These are phyloP conservation scores for Coemansia sp. DNA, from an alignment of 192 early-diverging fungal species.

Conservation along the genomic window DNA sequence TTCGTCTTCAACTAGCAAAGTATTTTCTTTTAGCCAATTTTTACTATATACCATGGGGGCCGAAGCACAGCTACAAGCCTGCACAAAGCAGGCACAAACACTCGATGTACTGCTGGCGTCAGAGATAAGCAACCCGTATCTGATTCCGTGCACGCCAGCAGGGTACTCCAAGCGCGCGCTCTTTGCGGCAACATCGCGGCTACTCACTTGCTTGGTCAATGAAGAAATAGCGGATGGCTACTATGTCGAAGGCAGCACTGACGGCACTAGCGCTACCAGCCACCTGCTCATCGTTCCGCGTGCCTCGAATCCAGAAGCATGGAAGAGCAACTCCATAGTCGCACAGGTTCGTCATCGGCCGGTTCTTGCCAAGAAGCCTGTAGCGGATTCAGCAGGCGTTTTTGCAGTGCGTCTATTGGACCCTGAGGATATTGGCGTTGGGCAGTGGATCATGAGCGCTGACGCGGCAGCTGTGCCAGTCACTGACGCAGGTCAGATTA, in stretches of 20 bases:
- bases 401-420: slow-evolving; percentile 34
- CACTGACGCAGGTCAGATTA: slow-evolving; percentile 43
- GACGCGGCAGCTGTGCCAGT: slow-evolving; percentile 7
- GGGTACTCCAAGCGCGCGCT: slow-evolving; percentile 37
- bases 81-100: background rate
- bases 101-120: slow-evolving; percentile 19
- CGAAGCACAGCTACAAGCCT: background rate
- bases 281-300: slow-evolving; percentile 23
- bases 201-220: slow-evolving; percentile 59
- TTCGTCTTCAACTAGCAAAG: background rate
- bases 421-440: slow-evolving; percentile 44
- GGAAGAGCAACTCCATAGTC: slow-evolving; percentile 23
- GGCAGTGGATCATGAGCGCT: slow-evolving; percentile 25
- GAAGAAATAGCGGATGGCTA: slow-evolving; percentile 56
- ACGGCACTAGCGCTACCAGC: slow-evolving; percentile 9
- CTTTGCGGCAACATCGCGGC: slow-evolving; percentile 60
- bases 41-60: slow-evolving; percentile 2
- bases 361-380: slow-evolving; percentile 9
- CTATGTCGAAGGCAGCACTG: slow-evolving; percentile 30
- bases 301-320: slow-evolving; percentile 10
- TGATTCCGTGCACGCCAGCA: slow-evolving; percentile 18
- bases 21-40: background rate
- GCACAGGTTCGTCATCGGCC: slow-evolving; percentile 26
- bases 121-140: slow-evolving; percentile 11
- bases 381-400: background rate